Percentiles rank a stretch among this genome's conserved stretches.
Conservation (phyloP, 2,329 filamentous ascomycete genomes). For the Neonectria punicea region DNA sequence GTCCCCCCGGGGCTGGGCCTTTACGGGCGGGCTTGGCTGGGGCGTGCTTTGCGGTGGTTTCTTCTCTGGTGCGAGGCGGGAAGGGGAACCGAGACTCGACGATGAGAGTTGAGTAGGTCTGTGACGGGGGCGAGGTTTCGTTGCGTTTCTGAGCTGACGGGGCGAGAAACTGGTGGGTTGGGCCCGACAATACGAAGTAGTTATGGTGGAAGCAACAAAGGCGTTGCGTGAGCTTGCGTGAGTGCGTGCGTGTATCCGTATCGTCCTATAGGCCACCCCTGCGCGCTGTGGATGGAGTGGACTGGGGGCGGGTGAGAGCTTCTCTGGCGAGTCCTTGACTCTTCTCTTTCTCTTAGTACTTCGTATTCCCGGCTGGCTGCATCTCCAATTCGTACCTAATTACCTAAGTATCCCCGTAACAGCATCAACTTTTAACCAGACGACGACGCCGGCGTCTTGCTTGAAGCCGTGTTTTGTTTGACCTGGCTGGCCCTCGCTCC, state of each 20-base stretch:
- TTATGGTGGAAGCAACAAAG: slow-evolving; percentile 12
- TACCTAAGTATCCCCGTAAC: background rate
- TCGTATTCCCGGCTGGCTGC: background rate
- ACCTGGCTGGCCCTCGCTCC: background rate
- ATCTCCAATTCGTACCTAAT: background rate
- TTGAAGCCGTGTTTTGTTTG: background rate
- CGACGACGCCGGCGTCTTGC: background rate
- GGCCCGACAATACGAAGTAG: slow-evolving; percentile 15
- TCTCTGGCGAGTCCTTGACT: background rate
- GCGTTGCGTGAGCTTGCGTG: slow-evolving; percentile 25
- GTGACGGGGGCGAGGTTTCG: background rate
- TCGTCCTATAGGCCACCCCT: slow-evolving; percentile 19
- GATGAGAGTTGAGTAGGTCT: background rate
- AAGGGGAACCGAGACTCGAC: background rate
- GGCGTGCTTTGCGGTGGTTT: background rate
- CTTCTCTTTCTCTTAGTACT: background rate
- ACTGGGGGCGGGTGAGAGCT: background rate
- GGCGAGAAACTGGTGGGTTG: background rate
- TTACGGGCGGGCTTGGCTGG: slow-evolving; percentile 2
- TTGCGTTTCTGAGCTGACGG: background rate
- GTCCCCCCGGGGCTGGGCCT: slow-evolving; percentile 10
- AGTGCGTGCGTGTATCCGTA: slow-evolving; percentile 14
- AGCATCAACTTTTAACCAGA: background rate
- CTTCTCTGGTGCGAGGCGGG: slow-evolving; percentile 1
- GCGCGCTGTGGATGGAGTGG: slow-evolving; percentile 4